phyloP scores from a whole-genome alignment of 2,329 filamentous ascomycete species.

The Cercospora canescens region DNA sequence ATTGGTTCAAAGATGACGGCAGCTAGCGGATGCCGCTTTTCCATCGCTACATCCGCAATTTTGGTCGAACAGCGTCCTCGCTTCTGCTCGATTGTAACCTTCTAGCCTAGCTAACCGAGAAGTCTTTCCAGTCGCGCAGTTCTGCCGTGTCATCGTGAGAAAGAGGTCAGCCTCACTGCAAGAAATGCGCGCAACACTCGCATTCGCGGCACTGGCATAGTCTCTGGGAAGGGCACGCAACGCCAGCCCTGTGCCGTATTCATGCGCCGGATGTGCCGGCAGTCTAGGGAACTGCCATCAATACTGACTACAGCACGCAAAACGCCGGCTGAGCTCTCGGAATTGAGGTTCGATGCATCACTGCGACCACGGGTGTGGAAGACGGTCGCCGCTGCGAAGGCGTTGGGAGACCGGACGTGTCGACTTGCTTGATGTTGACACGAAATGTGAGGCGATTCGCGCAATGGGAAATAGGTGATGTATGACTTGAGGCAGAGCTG shows the following conservation, averaged over 20 bases:
- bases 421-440: no score
- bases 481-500: not conserved
- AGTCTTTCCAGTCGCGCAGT: constrained; percentile 8
- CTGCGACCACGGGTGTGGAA: no score
- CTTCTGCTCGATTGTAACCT: constrained; percentile 7
- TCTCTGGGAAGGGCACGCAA: not conserved
- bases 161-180: not conserved
- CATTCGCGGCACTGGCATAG: no score
- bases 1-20: not conserved
- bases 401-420: no score
- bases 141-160: constrained; percentile 5
- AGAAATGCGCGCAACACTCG: not conserved
- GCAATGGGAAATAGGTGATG: not conserved
- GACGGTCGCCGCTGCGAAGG: no score
- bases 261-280: not conserved
- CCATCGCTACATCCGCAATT: constrained; percentile 1
- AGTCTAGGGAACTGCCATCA: not conserved
- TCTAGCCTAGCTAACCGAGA: constrained; percentile 10
- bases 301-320: no score
- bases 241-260: not conserved
- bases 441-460: no score
- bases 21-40: constrained; percentile 1
- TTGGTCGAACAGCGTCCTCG: constrained; percentile 7
- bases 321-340: no score
- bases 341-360: no score